Percentiles rank a stretch among this genome's conserved stretches.
Evolutionary conservation across 2,329 filamentous ascomycete species (phyloP).

Genomic region (Aspergillus sp.): DNA sequence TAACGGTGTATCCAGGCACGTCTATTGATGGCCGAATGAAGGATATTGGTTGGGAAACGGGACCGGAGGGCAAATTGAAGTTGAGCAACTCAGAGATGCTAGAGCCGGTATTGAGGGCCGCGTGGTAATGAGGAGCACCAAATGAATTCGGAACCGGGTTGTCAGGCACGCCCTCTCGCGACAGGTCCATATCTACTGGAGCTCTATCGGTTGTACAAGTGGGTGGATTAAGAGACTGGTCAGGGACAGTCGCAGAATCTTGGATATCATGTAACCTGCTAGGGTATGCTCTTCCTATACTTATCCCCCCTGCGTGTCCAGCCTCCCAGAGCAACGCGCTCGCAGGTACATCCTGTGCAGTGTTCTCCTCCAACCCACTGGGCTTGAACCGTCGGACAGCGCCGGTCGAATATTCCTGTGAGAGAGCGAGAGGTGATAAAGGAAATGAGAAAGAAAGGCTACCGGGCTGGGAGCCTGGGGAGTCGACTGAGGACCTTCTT

Average conservation of each 20-base stretch:
- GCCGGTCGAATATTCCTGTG: constrained; percentile 4
- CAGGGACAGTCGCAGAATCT: constrained; percentile 20
- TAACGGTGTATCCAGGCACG: constrained; percentile 39
- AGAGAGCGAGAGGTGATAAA: constrained; percentile 12
- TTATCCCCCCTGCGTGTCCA: constrained; percentile 12
- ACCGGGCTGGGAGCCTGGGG: constrained; percentile 29
- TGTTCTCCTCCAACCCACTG: constrained; percentile 6
- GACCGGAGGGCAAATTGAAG: constrained; percentile 32
- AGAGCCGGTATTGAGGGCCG: constrained; percentile 24
- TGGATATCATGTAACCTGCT: constrained; percentile 23
- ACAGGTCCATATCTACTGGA: constrained; percentile 24
- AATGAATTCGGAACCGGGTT: constrained; percentile 18
- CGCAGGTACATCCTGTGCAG: constrained; percentile 5
- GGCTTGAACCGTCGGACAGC: constrained; percentile 7
- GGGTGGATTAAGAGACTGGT: constrained; percentile 17
- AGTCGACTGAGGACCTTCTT: constrained; percentile 50
- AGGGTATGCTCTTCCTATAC: constrained; percentile 18
- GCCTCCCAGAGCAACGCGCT: constrained; percentile 17
- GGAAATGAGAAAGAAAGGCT: constrained; percentile 19
- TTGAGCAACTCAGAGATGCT: constrained; percentile 26
- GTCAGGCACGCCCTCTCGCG: constrained; percentile 15
- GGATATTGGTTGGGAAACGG: constrained; percentile 36
- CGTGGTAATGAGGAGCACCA: constrained; percentile 20
- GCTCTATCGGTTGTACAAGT: constrained; percentile 17
- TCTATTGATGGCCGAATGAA: constrained; percentile 33